Base-by-base conservation (phyloP, 768 basidiomycete genomes). In the Pleurotus giganteus region DNA sequence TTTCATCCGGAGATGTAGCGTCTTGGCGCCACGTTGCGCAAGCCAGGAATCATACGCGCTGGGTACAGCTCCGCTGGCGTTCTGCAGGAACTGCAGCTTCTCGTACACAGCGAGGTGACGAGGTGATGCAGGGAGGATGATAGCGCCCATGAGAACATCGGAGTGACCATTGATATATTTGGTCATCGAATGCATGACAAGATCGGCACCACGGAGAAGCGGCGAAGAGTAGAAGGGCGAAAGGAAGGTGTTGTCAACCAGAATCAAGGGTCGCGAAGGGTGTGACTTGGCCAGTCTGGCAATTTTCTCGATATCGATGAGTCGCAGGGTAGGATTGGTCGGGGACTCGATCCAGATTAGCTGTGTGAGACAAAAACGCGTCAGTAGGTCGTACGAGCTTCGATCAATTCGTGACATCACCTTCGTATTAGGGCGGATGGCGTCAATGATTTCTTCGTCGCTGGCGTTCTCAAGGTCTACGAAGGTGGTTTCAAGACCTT, bases 131-230 rank as follows among this genome's bases (percentile, higher is more conserved):
- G 89, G 85, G 4, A 94, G 78, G 60, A 94, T 84, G 53, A 89
- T 69, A 0, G 86, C 85, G 39, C 95, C 95, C 82, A 94, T 91
- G 63, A 97, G 77, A 66, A 96, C 91, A 66, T 98, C 95, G 0
- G 89, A 89, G 71, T 97, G 95, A 0, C 96, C 96, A 65, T 93
- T 91, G 65, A 96, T 76, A 74, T 96, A 97, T 70, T 98, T 97
- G 0, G 88, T 92, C 37, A 94, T 75, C 21, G 78, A 81, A 75
- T 97, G 93, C 4, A 93, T 58, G 60, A 93, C 90, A 60, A 97
- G 74, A 66, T 96, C 93, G 12, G 93, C 96, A 12, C 88, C 84
- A 24, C 82, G 86, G 54, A 88, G 79, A 29, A 98, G 84, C 0
- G 95, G 95, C 0, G 91, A 92, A 34, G 85, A 81, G 75, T 88